A percentile compares a stretch with the other conserved stretches of the same genome.
Evolutionary conservation across 495 filamentous ascomycete genomes (phyloP).

Genomic region (Chaetomium tenue): DNA sequence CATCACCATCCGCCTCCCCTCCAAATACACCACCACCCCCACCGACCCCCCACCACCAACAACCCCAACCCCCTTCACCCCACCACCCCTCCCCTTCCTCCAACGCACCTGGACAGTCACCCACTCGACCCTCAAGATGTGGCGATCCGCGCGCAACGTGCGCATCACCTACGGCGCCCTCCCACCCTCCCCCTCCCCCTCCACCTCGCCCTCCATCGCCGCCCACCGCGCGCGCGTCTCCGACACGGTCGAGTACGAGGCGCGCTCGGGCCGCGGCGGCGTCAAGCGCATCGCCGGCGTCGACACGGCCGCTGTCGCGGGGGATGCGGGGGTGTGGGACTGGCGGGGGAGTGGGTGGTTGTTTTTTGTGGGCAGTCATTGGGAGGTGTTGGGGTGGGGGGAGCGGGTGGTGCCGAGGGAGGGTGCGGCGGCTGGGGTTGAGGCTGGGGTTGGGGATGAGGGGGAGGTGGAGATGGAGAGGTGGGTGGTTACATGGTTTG

Average conservation of each 20-base stretch:
- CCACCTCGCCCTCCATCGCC: slow-evolving; percentile 19
- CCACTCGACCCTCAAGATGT: slow-evolving; percentile 74
- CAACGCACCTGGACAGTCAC: slow-evolving; percentile 70
- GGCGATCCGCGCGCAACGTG: slow-evolving; percentile 68
- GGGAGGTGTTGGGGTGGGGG: slow-evolving; percentile 74
- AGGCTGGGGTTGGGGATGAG: slow-evolving; percentile 41
- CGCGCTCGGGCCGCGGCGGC: slow-evolving; percentile 42
- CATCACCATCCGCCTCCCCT: slow-evolving; percentile 46
- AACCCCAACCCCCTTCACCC: slow-evolving; percentile 33
- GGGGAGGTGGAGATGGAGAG: slow-evolving; percentile 10
- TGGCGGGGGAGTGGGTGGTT: slow-evolving; percentile 73
- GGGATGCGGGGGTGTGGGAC: slow-evolving; percentile 53
- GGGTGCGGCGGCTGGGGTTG: slow-evolving; percentile 35
- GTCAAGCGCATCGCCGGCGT: slow-evolving; percentile 61
- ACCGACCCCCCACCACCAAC: slow-evolving; percentile 16
- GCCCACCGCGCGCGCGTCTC: slow-evolving; percentile 48
- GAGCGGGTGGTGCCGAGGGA: slow-evolving; percentile 32
- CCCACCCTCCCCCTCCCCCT: slow-evolving; percentile 9
- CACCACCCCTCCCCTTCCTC: slow-evolving; percentile 60
- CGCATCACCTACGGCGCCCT: slow-evolving; percentile 66
- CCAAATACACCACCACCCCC: slow-evolving; percentile 38
- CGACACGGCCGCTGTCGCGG: slow-evolving; percentile 51
- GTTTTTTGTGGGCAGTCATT: slow-evolving; percentile 61
- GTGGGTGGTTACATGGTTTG: slow-evolving; percentile 76
- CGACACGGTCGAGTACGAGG: slow-evolving; percentile 66